These are phyloP conservation scores for Colletotrichum sojae DNA, from an alignment of 2,329 filamentous ascomycete genomes.

Conservation along the genomic window DNA sequence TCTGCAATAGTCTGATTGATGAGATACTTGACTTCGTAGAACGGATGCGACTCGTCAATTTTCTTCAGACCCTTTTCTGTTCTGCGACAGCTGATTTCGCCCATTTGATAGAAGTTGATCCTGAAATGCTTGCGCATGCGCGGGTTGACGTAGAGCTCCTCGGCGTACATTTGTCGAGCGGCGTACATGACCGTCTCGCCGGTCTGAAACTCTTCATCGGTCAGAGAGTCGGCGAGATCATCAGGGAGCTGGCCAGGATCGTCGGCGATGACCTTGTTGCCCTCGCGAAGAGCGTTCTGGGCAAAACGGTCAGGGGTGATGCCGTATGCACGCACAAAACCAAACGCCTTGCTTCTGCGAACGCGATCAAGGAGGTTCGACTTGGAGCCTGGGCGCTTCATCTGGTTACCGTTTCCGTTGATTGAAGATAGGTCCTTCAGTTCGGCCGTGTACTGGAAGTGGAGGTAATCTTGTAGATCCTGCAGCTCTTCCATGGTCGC, in stretches of 20 bases:
- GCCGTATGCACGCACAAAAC: constrained; percentile 89
- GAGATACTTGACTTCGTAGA: constrained; percentile 98
- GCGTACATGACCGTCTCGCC: constrained; percentile 82
- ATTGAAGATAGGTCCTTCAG: constrained; percentile 83
- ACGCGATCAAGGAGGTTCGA: constrained; percentile 87
- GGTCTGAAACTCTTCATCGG: constrained; percentile 81
- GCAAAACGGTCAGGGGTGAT: constrained; percentile 91
- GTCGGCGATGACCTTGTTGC: constrained; percentile 85
- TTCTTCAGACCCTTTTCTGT: constrained; percentile 95
- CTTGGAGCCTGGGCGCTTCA: constrained; percentile 86
- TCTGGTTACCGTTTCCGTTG: constrained; percentile 74
- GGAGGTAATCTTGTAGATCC: constrained; percentile 95
- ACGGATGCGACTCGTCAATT: constrained; percentile 95
- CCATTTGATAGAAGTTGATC: constrained; percentile 85
- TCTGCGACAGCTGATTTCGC: constrained; percentile 87
- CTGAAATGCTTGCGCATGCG: constrained; percentile 91
- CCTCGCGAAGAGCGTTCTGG: constrained; percentile 84
- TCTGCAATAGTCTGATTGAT: constrained; percentile 88
- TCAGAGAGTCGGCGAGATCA: constrained; percentile 86
- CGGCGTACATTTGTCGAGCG: constrained; percentile 89
- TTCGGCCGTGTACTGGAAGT: constrained; percentile 91
- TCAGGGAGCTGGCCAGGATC: constrained; percentile 85
- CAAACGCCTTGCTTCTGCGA: constrained; percentile 83
- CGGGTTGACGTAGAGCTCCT: constrained; percentile 90
- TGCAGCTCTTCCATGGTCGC: constrained; percentile 95